Evolutionary conservation across 805 yeast genomes (phyloP).

Genomic region (Lipomyces lipofer): DNA sequence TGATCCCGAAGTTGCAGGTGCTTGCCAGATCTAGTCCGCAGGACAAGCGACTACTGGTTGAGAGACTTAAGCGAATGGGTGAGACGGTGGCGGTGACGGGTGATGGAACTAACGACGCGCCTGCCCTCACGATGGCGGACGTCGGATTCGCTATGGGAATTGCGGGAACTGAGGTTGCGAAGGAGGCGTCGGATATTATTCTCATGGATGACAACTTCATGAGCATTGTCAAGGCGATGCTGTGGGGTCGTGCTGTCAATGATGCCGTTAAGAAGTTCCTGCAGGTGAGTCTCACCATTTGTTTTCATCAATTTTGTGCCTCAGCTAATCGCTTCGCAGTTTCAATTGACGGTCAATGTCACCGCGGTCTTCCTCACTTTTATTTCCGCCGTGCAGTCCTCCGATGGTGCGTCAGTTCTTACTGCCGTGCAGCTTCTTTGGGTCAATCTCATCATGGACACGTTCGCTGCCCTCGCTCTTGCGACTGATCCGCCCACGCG

Average conservation of each 20-base stretch:
- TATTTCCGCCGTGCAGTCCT: slow-evolving; percentile 85
- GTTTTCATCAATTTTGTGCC: background rate
- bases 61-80: slow-evolving; percentile 71
- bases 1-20: slow-evolving; percentile 77
- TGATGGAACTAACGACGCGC: slow-evolving; percentile 99
- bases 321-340: slow-evolving; percentile 36
- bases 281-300: slow-evolving; percentile 46
- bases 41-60: slow-evolving; percentile 85
- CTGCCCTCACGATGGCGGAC: slow-evolving; percentile 93
- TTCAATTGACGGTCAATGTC: slow-evolving; percentile 92
- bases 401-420: slow-evolving; percentile 78
- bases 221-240: slow-evolving; percentile 92
- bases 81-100: slow-evolving; percentile 99
- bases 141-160: slow-evolving; percentile 99
- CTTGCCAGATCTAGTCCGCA: slow-evolving; percentile 95
- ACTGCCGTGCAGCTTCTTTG: slow-evolving; percentile 97
- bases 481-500: slow-evolving; percentile 97
- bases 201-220: slow-evolving; percentile 92
- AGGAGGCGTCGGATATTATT: slow-evolving; percentile 93
- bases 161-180: slow-evolving; percentile 97
- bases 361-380: slow-evolving; percentile 96
- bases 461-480: slow-evolving; percentile 93
- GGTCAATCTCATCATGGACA: slow-evolving; percentile 98
- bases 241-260: slow-evolving; percentile 98
- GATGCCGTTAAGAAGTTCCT: slow-evolving; percentile 91